Evolutionary conservation across 805 yeast species (phyloP).

Genomic region (Metschnikowia lunata): DNA sequence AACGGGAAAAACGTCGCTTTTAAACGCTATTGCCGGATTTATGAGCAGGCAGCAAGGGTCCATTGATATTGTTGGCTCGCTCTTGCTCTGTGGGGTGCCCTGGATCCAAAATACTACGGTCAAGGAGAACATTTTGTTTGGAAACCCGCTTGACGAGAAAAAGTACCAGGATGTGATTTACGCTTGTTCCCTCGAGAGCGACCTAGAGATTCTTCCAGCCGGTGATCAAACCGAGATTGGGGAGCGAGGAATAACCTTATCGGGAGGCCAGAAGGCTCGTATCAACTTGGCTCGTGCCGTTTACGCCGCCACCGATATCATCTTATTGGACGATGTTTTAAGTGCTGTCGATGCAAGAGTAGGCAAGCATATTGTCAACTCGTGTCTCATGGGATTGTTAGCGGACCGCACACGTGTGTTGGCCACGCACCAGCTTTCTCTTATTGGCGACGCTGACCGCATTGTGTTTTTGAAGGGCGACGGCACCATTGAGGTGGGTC

Average conservation of each 20-base stretch:
- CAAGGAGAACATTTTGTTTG: slow-evolving; percentile 69
- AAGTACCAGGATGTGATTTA: slow-evolving; percentile 52
- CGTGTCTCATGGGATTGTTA: slow-evolving; percentile 60
- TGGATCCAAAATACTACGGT: slow-evolving; percentile 85
- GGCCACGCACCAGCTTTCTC: slow-evolving; percentile 80
- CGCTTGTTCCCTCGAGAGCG: slow-evolving; percentile 65
- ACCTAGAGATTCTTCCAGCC: slow-evolving; percentile 61
- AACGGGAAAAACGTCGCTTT: slow-evolving; percentile 72
- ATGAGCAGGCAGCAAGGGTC: slow-evolving; percentile 56
- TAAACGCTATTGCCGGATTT: slow-evolving; percentile 67
- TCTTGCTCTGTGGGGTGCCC: slow-evolving; percentile 59
- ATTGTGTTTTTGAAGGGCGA: slow-evolving; percentile 66
- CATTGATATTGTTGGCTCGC: slow-evolving; percentile 48
- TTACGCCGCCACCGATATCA: slow-evolving; percentile 62
- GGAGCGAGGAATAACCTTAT: slow-evolving; percentile 77
- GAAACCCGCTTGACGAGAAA: slow-evolving; percentile 46
- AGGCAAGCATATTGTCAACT: slow-evolving; percentile 71
- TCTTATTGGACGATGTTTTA: slow-evolving; percentile 71
- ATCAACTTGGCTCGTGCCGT: slow-evolving; percentile 76
- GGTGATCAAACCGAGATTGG: slow-evolving; percentile 81
- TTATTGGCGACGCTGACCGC: slow-evolving; percentile 65
- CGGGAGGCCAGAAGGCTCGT: slow-evolving; percentile 91
- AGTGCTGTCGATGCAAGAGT: slow-evolving; percentile 87
- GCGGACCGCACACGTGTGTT: slow-evolving; percentile 60
- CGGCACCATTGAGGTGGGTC: slow-evolving; percentile 57